These are phyloP conservation scores for Noccaea caerulescens DNA, from an alignment of 345 rosid species.

Conservation along the genomic window DNA sequence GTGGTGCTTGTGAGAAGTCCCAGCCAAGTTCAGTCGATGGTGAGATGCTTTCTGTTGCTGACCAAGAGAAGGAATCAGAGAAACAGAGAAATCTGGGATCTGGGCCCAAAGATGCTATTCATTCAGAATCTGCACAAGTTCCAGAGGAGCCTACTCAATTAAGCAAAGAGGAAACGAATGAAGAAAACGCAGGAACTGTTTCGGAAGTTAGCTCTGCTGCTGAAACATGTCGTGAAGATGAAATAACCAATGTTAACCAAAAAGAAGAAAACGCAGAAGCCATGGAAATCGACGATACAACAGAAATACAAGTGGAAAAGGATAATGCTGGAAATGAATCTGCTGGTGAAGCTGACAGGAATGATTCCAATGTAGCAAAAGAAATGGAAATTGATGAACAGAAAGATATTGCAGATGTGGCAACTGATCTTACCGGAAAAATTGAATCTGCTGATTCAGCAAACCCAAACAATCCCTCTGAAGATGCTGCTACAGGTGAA, in stretches of 20 bases:
- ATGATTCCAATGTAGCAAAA: conserved; percentile 35
- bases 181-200: background rate
- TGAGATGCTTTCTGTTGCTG: conserved; percentile 23
- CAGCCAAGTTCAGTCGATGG: background rate
- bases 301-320: conserved; percentile 50
- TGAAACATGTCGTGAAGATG: conserved; percentile 33
- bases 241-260: conserved; percentile 37
- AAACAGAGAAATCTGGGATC: background rate
- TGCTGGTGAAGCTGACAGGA: conserved; percentile 52
- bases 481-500: conserved; percentile 43
- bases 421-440: conserved; percentile 1
- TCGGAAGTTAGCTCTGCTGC: conserved; percentile 29
- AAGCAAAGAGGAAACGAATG: background rate
- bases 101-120: conserved; percentile 7
- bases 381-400: conserved; percentile 44
- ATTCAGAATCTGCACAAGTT: conserved; percentile 15
- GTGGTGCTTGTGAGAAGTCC: background rate
- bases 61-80: conserved; percentile 3
- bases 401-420: conserved; percentile 29
- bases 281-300: conserved; percentile 57
- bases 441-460: conserved; percentile 25
- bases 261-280: conserved; percentile 48
- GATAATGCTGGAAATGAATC: conserved; percentile 46
- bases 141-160: conserved; percentile 6
- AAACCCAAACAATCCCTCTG: conserved; percentile 14